Evolutionary conservation across 352 stramenopile species (phyloP), one percentile per base, ranked within the genome.

Genomic region (Pythium brassicae): DNA sequence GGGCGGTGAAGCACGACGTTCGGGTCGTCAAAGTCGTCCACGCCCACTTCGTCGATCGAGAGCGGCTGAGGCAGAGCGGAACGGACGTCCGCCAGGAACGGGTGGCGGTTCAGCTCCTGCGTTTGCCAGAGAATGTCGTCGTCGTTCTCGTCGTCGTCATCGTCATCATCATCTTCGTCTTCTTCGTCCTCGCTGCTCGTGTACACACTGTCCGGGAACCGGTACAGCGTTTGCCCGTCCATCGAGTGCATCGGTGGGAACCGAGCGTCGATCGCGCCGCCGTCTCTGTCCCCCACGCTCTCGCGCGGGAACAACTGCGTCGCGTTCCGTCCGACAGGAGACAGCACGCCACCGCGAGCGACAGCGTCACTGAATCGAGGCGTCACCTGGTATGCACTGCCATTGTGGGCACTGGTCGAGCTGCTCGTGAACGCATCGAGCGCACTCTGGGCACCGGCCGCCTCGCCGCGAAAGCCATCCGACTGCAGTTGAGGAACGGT

Each of bases 151-250:
- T 46, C 62, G 25, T 54, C 50, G 37, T 71, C 53, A 61, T 61
- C 49, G 26, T 65, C 54, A 10, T 43, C 47, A 25, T 59, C 52
- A 8, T 57, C 42, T 15, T 65, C 50, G 19, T 49, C 55, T 48
- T 55, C 48, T 0, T 62, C 58, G 23, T 58, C 40, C 8, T 73
- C 65, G 11, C 69, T 69, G 55, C 56, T 58, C 15, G 63, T 66
- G 32, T 72, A 68, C 40, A 71, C 48, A n/a, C 59, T 75, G 14
- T 32, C 59, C 22, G 65, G 55, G 0, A 65, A 75, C 50, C 65
- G 43, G 57, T 70, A 44, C 22, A 62, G 48, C 37, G 5, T 20
- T 50, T 32, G 40, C 11, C 12, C 32, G 49, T 37, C 29, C 42
- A 44, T 44, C 22, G 42, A 4, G 19, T 15, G 23, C 26, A 51